Base-by-base conservation (phyloP, 1,139 yeast species). In the Hansenula lynferdii region DNA sequence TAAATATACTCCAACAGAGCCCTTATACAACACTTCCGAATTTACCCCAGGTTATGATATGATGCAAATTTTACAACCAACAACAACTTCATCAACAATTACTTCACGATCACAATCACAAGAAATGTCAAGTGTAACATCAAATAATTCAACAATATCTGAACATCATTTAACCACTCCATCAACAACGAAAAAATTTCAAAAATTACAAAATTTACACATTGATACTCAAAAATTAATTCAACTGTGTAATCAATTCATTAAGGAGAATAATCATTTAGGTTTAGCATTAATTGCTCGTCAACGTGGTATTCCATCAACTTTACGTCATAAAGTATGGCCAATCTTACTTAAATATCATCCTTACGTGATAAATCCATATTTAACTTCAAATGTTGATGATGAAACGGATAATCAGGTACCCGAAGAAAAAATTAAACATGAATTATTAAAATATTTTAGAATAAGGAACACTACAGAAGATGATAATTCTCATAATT, bases 291-390 rank as follows among this genome's bases (percentile, higher is more conserved):
- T 80, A 45, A 64, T 90, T 14, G 90, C 96, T 3, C 70, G 96
- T 45, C 90, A 84, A 50, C 71, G 79, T 44, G 97, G 97, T 3
- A 68, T 89, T 20, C 97, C 97, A 1, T 95, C 96, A 1, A 75
- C 80, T 44, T 67, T 87, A 40, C 70, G 97, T 43, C 80, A 77
- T 49, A 70, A 75, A 43, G 83, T 85, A 10, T 90, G 97, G 97
- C 96, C 97, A 3, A 64, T 86, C 8, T 60, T 90, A 37, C 62
- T 90, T 44, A 80, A 80, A 49, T 77, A 79, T 50, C 97, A 90
- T 58, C 96, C 97, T 1, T 85, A 81, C 65, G 96, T 87, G 14
- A 62, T 77, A 31, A 70, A 79, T 39, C 96, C 96, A 0, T 83
- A 75, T 46, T 69, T 84, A 31, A 72, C 75, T 45, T 82, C 87